Base-by-base conservation (phyloP, 768 basidiomycete species). In the Myochromella boudieri region DNA sequence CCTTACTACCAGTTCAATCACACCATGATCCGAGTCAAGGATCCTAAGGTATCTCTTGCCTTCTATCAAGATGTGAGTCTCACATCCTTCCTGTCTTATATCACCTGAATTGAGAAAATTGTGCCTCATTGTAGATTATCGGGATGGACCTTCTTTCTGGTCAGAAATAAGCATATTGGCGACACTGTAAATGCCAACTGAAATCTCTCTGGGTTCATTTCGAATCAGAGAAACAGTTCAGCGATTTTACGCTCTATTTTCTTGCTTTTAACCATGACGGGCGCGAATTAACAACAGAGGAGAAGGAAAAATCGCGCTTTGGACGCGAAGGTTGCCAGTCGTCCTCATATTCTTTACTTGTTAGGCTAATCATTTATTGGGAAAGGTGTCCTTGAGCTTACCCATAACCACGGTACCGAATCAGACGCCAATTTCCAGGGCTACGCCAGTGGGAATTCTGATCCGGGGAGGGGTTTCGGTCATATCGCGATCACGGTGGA, bases 391-490 rank as follows among this genome's bases (percentile, higher is more conserved):
- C 79, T 93, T 49, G 91, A 95, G 64, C 76, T 93, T 39, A 92
- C 87, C 1, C 84, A 88, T 70, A 92, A 94, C 72, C 90, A 93
- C 63, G 91, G 94, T 45, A 91, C 91, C 46, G 95, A 98, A 69
- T 71, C 68, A 45, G 87, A 95, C 62, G 57, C 82, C 42, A 67
- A 67, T 52, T 94, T 94, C 74, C 64, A 82, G 56, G 94, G 91
- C 27, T 97, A 97, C 64, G 76, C 82, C 8, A 86, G 66, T 58
- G 95, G 95, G 1, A 99, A 99, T 68, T 63, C 78, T 3, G 93
- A 95, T 3, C 87, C 89, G 3, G 84, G 85, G 22, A 75, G 74
- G 45, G 78, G 84, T 4, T 95, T 93, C 60, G 92, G 94, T 0
- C 95, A 97, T 67, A 91, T 95, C 57, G 89, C 88, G 48, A 81